A percentile compares a stretch with the other conserved stretches of the same genome.
These are phyloP conservation scores for Aspergillus cavernicola DNA, from an alignment of 495 filamentous ascomycete species.

Conservation along the genomic window DNA sequence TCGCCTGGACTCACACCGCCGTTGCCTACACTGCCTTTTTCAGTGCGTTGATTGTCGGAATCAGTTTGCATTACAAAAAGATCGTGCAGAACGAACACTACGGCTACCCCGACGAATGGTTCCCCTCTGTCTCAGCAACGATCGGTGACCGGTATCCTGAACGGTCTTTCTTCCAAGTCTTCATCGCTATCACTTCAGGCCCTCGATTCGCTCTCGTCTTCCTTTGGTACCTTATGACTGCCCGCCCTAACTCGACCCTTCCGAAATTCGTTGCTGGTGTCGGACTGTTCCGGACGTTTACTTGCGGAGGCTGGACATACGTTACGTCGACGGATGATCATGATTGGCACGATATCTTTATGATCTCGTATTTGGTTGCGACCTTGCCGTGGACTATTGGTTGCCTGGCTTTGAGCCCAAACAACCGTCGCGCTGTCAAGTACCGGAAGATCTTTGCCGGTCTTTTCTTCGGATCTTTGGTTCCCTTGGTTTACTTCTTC, in stretches of 20 bases:
- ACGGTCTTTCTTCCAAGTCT: conserved; percentile 91
- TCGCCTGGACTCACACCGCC: conserved; percentile 82
- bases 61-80: conserved; percentile 87
- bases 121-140: conserved; percentile 96
- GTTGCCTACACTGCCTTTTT: conserved; percentile 88
- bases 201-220: conserved; percentile 89
- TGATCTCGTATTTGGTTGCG: conserved; percentile 95
- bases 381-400: conserved; percentile 95
- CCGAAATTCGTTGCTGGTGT: conserved; percentile 79
- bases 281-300: conserved; percentile 84
- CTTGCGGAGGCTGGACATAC: conserved; percentile 98
- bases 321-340: conserved; percentile 98
- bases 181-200: conserved; percentile 94
- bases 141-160: conserved; percentile 98
- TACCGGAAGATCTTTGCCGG: conserved; percentile 83
- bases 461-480: conserved; percentile 84
- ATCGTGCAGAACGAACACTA: conserved; percentile 98
- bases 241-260: conserved; percentile 64
- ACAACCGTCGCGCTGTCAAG: conserved; percentile 77
- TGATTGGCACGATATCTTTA: conserved; percentile 98
- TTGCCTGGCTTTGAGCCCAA: conserved; percentile 83
- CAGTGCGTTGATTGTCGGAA: conserved; percentile 81
- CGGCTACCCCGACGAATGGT: conserved; percentile 98
- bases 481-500: conserved; percentile 93
- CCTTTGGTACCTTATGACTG: conserved; percentile 88